Evolutionary conservation across 2,329 filamentous ascomycete genomes (phyloP).

Genomic region (Penicillium sp.): DNA sequence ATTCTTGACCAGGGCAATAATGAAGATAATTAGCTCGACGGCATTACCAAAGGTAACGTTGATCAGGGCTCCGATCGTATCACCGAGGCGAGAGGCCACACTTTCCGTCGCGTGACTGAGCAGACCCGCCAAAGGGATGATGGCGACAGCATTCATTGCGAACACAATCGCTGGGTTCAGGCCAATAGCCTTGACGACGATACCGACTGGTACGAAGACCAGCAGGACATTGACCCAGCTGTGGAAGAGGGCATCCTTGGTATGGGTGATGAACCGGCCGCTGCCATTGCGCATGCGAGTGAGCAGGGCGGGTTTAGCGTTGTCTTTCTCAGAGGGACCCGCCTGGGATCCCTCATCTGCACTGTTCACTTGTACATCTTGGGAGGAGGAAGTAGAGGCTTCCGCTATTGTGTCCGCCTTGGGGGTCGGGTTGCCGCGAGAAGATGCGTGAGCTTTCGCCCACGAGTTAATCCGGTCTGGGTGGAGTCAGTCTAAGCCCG

Average conservation of each 20-base stretch:
- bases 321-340: constrained; percentile 20
- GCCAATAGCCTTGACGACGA: constrained; percentile 36
- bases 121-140: constrained; percentile 70
- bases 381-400: constrained; percentile 4
- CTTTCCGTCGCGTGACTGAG: constrained; percentile 73
- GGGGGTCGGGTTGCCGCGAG: constrained; percentile 10
- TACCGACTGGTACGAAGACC: constrained; percentile 43
- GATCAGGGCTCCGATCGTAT: constrained; percentile 69
- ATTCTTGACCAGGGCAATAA: constrained; percentile 74
- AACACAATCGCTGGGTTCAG: constrained; percentile 64
- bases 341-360: constrained; percentile 13
- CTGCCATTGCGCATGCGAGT: constrained; percentile 32
- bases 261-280: constrained; percentile 34
- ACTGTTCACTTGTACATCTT: constrained; percentile 33
- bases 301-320: constrained; percentile 22
- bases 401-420: constrained; percentile 3
- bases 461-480: constrained; percentile 40
- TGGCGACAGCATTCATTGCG: constrained; percentile 71
- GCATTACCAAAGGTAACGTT: constrained; percentile 79
- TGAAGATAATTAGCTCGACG: constrained; percentile 75
- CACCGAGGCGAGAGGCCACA: constrained; percentile 69
- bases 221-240: constrained; percentile 47
- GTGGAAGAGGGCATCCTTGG: constrained; percentile 34
- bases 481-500: constrained; percentile 9
- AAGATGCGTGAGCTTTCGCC: constrained; percentile 41